Base-by-base conservation (phyloP, 495 filamentous ascomycete genomes). In the Xylaria longipes region DNA sequence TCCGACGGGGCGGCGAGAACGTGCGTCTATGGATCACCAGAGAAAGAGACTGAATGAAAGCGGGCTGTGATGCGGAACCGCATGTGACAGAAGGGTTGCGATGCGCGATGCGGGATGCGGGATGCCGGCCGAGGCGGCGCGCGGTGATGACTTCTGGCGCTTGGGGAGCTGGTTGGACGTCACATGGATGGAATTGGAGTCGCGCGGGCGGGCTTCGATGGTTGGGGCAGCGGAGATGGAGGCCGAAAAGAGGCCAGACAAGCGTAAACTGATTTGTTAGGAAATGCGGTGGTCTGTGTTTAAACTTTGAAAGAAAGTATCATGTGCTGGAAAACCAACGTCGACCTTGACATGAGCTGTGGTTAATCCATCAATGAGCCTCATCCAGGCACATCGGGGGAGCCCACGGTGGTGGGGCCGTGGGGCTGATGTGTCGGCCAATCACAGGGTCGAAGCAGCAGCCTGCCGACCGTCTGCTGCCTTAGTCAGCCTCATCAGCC, bases 121-220 rank as follows among this genome's bases (percentile, higher is more conserved):
- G 52, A 56, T 56, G 52, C 27, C 14, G 27, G 27, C 52, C 52
- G 27, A 56, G 52, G 27, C 46, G 46, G 68, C 68, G 58, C 41
- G 41, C 22, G 35, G 50, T 50, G 58, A 70, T 70, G 68, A 48
- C 39, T 39, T 35, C 5, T 64, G 27, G 25, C 27, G 27, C 52
- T 56, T 20, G 52, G 29, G 1, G 29, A n/a, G 31, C 57, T 37
- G 25, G 57, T 20, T 39, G 25, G 35, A 39, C 29, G 60, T 70
- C 60, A 70, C 58, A 70, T 64, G 52, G 58, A n/a, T 25, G 8
- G 37, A 12, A 48, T 65, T 56, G 52, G 5, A 56, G 52, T 29
- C 15, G 27, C 6, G 62, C 41, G 5, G 62, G 15, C 5, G 62
- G 43, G 27, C 14, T 33, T 65, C 11, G 4, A 29, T 45, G 39